A percentile compares a stretch with the other conserved stretches of the same genome.
phyloP scores from a whole-genome alignment of 2,329 filamentous ascomycete species.

The Furcasterigmium furcatum region DNA sequence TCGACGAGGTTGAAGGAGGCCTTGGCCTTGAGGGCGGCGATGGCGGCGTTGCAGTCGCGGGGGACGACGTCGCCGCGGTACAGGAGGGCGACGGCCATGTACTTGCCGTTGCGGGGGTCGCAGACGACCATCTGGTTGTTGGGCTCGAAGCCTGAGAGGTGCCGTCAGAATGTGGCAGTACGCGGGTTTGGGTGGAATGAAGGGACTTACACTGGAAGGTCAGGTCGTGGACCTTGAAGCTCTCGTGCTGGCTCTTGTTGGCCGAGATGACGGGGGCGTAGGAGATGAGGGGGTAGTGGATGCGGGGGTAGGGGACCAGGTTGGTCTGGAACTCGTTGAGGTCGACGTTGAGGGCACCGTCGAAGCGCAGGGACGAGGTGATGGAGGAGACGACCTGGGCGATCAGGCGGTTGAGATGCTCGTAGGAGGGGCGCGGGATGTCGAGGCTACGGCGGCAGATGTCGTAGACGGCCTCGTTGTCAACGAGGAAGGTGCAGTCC shows the following conservation, averaged over 20 bases:
- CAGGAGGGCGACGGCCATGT: constrained; percentile 71
- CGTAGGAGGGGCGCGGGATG: constrained; percentile 65
- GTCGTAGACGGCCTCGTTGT: constrained; percentile 74
- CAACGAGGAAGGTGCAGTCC: constrained; percentile 75
- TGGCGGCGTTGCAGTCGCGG: constrained; percentile 65
- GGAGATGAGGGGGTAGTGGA: constrained; percentile 72
- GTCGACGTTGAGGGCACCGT: constrained; percentile 71
- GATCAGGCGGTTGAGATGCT: constrained; percentile 71
- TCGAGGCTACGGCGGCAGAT: constrained; percentile 72
- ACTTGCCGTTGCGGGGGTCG: constrained; percentile 71
- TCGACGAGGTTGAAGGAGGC: constrained; percentile 70
- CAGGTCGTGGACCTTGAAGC: constrained; percentile 79
- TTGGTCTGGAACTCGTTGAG: constrained; percentile 78
- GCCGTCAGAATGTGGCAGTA: constrained; percentile 1
- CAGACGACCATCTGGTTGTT: constrained; percentile 80
- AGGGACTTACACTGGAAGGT: constrained; percentile 65
- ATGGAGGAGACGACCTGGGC: constrained; percentile 74
- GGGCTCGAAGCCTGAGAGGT: constrained; percentile 62
- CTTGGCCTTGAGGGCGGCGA: constrained; percentile 67
- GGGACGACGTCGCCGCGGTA: constrained; percentile 72
- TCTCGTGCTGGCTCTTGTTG: constrained; percentile 78
- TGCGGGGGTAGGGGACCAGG: constrained; percentile 69
- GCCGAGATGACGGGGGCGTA: constrained; percentile 70
- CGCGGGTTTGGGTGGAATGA: constrained; percentile 9
- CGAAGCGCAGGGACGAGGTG: constrained; percentile 69